These are phyloP conservation scores for Metschnikowia noctiluminum DNA, from an alignment of 805 yeast genomes.

Conservation along the genomic window DNA sequence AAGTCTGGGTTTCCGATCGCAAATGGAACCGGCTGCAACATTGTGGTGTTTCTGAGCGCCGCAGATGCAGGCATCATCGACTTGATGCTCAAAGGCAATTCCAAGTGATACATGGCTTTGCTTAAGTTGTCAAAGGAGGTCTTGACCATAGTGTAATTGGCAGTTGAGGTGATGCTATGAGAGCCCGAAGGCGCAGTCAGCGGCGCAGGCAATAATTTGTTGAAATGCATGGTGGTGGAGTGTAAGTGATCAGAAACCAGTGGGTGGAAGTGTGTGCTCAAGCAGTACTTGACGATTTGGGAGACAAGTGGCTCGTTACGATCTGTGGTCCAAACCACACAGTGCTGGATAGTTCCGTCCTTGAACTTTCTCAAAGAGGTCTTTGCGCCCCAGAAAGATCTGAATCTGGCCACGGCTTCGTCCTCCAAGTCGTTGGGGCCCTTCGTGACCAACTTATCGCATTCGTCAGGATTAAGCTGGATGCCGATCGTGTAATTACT, in stretches of 20 bases:
- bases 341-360: conserved; percentile 86
- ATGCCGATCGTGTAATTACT: conserved; percentile 53
- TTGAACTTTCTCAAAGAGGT: conserved; percentile 87
- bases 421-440: conserved; percentile 66
- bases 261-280: conserved; percentile 60
- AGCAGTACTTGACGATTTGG: conserved; percentile 59
- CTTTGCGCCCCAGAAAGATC: conserved; percentile 84
- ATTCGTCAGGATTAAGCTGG: conserved; percentile 62
- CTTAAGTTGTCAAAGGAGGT: conserved; percentile 49
- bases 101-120: conserved; percentile 44
- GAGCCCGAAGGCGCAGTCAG: conserved; percentile 54
- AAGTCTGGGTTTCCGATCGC: conserved; percentile 73
- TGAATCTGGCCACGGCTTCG: conserved; percentile 58
- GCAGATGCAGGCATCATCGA: conserved; percentile 73
- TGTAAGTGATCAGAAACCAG: conserved; percentile 34
- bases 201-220: conserved; percentile 55
- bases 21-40: conserved; percentile 78
- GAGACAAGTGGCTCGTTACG: conserved; percentile 59
- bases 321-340: conserved; percentile 76
- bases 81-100: conserved; percentile 68
- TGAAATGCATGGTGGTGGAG: conserved; percentile 44
- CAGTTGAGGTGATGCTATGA: conserved; percentile 40
- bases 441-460: conserved; percentile 79
- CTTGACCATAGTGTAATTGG: conserved; percentile 29
- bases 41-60: conserved; percentile 70